These are phyloP conservation scores for Hibiscus trionum DNA, from an alignment of 345 rosid species.

Conservation along the genomic window DNA sequence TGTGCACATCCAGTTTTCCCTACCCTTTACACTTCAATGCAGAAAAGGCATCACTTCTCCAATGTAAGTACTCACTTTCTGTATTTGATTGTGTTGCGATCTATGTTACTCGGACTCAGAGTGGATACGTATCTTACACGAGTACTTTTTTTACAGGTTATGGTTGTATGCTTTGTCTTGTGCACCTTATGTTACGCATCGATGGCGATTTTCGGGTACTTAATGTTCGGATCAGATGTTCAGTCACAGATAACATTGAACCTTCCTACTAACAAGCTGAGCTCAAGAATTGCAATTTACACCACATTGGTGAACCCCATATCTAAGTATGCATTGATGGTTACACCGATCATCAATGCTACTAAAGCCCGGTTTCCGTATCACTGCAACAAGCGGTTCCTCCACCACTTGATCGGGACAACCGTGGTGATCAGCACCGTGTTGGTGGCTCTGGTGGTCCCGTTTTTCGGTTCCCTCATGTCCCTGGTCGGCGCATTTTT, in stretches of 20 bases:
- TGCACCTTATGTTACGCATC: conserved; percentile 43
- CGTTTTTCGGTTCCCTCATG: conserved; percentile 15
- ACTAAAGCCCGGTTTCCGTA: conserved; percentile 24
- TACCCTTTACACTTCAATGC: conserved; percentile 74
- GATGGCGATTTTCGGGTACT: conserved; percentile 52
- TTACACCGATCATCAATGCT: conserved; percentile 45
- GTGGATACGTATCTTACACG: too few species aligned
- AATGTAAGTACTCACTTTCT: conserved; percentile 38
- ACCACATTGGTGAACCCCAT: conserved; percentile 48
- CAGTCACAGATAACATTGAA: conserved; percentile 18
- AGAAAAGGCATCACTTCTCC: conserved; percentile 66
- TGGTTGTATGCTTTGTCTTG: conserved; percentile 40
- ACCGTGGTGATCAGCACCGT: conserved; percentile 37
- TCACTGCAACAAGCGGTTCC: conserved; percentile 17
- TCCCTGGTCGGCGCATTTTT: background rate
- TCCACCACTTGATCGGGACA: conserved; percentile 30
- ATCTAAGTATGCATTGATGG: conserved; percentile 17
- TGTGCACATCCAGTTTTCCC: conserved; percentile 94
- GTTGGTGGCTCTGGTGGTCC: conserved; percentile 40
- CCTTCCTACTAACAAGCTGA: conserved; percentile 35
- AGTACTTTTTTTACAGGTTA: conserved; percentile 27
- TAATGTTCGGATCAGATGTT: conserved; percentile 44
- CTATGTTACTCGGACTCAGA: background rate
- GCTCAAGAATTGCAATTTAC: conserved; percentile 56
- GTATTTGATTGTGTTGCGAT: too few species aligned